Conservation (phyloP, 2,329 filamentous ascomycete genomes). For the Penicillium rolfsii region DNA sequence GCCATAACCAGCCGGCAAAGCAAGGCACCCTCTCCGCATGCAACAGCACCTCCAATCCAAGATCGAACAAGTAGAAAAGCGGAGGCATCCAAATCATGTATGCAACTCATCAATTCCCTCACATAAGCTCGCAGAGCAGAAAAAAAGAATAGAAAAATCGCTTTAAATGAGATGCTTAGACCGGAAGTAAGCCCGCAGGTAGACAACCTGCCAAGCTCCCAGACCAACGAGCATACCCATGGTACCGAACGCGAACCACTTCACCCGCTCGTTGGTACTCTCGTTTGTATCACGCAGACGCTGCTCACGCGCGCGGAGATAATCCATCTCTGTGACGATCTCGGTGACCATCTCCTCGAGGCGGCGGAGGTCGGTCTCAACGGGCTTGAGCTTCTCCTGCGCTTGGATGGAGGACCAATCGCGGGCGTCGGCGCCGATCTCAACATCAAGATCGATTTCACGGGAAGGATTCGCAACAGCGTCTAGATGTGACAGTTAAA, state of each 20-base stretch:
- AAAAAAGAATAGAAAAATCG: background rate
- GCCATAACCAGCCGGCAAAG: constrained; percentile 11
- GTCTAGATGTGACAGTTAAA: constrained; percentile 29
- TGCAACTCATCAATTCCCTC: constrained; percentile 18
- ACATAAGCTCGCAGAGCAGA: constrained; percentile 9
- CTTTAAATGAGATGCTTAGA: constrained; percentile 70
- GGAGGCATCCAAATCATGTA: constrained; percentile 24
- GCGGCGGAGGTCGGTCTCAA: constrained; percentile 90
- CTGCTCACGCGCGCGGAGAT: constrained; percentile 85
- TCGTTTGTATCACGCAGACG: constrained; percentile 98
- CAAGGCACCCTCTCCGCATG: constrained; percentile 13
- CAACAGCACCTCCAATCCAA: constrained; percentile 10
- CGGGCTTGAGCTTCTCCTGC: constrained; percentile 94
- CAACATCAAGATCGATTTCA: constrained; percentile 87
- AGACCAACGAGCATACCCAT: constrained; percentile 88
- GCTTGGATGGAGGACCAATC: constrained; percentile 98
- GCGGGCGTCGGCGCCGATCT: constrained; percentile 95
- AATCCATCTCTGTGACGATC: constrained; percentile 94
- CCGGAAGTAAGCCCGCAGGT: constrained; percentile 96
- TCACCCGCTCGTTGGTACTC: constrained; percentile 98
- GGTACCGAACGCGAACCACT: constrained; percentile 95
- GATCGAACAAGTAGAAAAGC: constrained; percentile 13
- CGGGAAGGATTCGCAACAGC: constrained; percentile 59
- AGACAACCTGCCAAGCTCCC: constrained; percentile 97
- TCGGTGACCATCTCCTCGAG: constrained; percentile 90